phyloP scores from a whole-genome alignment of 2,329 filamentous ascomycete genomes.

The Ophiobolus disseminans region DNA sequence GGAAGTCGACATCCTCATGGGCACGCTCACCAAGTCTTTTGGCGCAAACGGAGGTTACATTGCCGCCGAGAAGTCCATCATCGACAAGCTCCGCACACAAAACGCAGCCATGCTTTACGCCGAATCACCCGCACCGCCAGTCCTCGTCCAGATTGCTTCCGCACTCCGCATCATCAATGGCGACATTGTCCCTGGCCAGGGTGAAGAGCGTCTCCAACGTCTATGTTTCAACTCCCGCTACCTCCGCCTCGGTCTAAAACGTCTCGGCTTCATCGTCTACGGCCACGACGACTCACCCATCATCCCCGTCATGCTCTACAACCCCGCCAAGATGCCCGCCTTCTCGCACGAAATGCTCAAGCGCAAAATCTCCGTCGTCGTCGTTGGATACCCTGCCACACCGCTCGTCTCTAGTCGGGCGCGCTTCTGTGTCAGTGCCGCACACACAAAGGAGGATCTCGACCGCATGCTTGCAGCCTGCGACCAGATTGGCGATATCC shows the following conservation, averaged over 20 bases:
- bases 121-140: conserved; percentile 85
- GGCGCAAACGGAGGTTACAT: conserved; percentile 97
- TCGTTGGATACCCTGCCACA: conserved; percentile 96
- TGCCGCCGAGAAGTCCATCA: conserved; percentile 85
- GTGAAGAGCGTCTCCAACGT: conserved; percentile 91
- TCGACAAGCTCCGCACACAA: conserved; percentile 85
- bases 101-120: conserved; percentile 88
- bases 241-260: conserved; percentile 95
- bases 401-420: conserved; percentile 93
- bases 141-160: conserved; percentile 88
- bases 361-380: conserved; percentile 95
- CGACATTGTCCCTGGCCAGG: conserved; percentile 86
- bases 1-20: conserved; percentile 96
- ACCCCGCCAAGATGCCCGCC: conserved; percentile 98
- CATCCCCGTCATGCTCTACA: conserved; percentile 91
- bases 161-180: conserved; percentile 89
- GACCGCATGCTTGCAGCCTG: conserved; percentile 88
- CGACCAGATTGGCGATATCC: conserved; percentile 87
- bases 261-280: conserved; percentile 94
- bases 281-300: conserved; percentile 98
- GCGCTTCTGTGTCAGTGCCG: conserved; percentile 92
- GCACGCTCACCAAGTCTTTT: conserved; percentile 97
- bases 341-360: conserved; percentile 99
- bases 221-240: conserved; percentile 99
- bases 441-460: conserved; percentile 98